Evolutionary conservation across 140 eudicot genomes (phyloP), one percentile per base, ranked within the genome.

Genomic region (Oenanthe javanica): DNA sequence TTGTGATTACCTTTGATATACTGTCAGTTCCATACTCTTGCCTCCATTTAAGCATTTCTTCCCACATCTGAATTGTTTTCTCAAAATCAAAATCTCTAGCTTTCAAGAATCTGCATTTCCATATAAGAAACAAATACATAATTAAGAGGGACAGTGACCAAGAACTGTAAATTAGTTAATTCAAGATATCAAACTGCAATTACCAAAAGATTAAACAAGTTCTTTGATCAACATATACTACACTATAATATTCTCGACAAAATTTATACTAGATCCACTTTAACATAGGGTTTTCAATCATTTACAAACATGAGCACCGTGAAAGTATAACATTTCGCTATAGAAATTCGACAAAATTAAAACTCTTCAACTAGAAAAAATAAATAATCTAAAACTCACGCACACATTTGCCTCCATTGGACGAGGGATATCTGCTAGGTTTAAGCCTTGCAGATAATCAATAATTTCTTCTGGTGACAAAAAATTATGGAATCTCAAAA

Each of bases 1-100:
- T 75, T 45, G 45, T 76, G 66, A 66, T 77, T 91, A 93, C 97
- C 97, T 93, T 91, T 85, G 91, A 59, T 72, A 93, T 93, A 79
- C 92, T 93, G 88, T 93, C 98, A 57, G 98, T 63, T 82, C 98
- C 97, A 69, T 49, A 93, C 86, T 93, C 97, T 63, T 87, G 92
- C 84, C 98, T 90, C 97, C 97, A 91, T 81, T 81, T 86, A 51
- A 91, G 96, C 97, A 93, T 91, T 86, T 93, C 97, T 85, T 91
- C 92, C 97, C 97, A 93, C 96, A 93, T 93, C 72, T 85, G 85
- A 69, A 87, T 84, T 79, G 96, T 89, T 84, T 87, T 89, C 49
- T 84, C 93, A 84, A 85, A 81, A 85, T 89, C 84, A 31, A 93
- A 91, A 64, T 90, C 94, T 82, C 96, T 88, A 19, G 97, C 96